Evolutionary conservation across 2,329 filamentous ascomycete species (phyloP), one percentile per base, ranked within the genome.

Genomic region (Ceratocystis destructans): DNA sequence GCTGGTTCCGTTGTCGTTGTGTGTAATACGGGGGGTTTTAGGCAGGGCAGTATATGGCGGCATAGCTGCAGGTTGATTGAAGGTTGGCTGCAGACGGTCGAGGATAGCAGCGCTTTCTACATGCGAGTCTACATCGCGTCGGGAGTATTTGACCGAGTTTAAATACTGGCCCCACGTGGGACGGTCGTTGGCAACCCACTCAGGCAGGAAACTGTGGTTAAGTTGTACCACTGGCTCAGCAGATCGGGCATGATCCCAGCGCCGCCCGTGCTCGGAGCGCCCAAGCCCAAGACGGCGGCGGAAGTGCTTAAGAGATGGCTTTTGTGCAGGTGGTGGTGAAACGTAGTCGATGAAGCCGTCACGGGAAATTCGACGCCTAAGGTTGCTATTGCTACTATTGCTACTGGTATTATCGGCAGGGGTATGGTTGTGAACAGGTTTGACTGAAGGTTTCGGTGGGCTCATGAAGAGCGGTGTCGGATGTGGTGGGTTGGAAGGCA

Each of bases 171-270:
- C 74, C 82, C 82, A 85, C 33, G 77, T 76, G 45, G 75, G 72
- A 10, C 68, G 66, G 31, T 64, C 53, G 10, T 65, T 61, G 17
- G 61, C 61, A 12, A 62, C 55, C 66, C 66, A 68, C 25, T 62
- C 65, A 12, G 57, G 50, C 20, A 64, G 28, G 7, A 68, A 62
- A 10, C 59, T 62, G n/a, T 65, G 61, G 22, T 68, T 61, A 2
- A 68, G 48, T 22, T 65, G 63, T 69, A 85, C 83, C 69, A 85
- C 82, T 3, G 83, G 82, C 68, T 85, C 82, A 44, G 80, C 77
- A 2, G 81, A 80, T 64, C 83, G 80, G 64, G 85, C 72, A 70
- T 85, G 82, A 70, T 85, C 83, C 82, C 82, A 85, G 74, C 79
- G 79, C 68, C 81, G 78, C 2, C 82, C 82, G 61, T 72, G 79